Percentiles rank a stretch among this genome's conserved stretches.
phyloP scores from a whole-genome alignment of 179 eudicot species.

The Silene noctiflora region DNA sequence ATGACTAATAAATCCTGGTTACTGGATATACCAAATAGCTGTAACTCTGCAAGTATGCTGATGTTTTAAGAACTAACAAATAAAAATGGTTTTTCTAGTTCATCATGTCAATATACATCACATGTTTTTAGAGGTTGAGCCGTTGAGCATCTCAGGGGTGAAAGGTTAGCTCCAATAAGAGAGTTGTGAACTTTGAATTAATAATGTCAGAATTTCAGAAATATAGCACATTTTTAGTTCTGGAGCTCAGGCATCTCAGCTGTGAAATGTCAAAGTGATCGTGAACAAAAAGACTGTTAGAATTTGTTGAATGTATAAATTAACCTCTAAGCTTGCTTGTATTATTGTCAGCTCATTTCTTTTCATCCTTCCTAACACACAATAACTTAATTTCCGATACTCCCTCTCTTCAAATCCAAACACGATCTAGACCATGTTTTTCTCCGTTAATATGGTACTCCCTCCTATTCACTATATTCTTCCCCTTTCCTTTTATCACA shows the following conservation, averaged over 20 bases:
- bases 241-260: neutral
- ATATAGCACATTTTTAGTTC: neutral
- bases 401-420: neutral
- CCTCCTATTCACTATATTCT: no score
- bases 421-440: no score
- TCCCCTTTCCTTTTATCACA: no score
- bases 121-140: neutral
- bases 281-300: neutral
- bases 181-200: neutral
- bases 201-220: neutral
- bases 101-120: constrained; percentile 4
- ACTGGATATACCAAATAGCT: neutral
- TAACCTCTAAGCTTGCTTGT: constrained; percentile 1
- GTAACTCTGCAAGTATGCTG: neutral
- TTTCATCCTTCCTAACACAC: neutral
- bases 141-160: neutral
- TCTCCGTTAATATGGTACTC: no score
- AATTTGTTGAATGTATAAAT: neutral
- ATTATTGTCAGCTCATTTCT: neutral
- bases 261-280: neutral
- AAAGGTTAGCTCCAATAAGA: neutral
- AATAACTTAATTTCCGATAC: neutral
- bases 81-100: neutral
- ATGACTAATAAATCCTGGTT: neutral
- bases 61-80: neutral